A percentile compares a stretch with the other conserved stretches of the same genome.
Conservation (phyloP, 139 green algal genomes). For the Micractinium conductrix region DNA sequence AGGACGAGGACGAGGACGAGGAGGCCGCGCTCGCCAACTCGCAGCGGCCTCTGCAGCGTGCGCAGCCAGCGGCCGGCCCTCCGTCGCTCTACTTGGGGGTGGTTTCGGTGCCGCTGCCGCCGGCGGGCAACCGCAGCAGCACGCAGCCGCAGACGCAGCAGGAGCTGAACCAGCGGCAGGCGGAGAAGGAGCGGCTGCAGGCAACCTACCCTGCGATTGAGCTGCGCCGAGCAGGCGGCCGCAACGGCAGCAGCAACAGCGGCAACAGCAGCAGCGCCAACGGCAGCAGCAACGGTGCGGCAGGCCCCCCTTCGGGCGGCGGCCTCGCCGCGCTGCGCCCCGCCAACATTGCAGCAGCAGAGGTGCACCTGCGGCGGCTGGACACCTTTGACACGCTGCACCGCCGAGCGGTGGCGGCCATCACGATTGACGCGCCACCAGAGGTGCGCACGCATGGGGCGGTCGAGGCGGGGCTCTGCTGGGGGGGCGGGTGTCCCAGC, state of each 20-base stretch:
- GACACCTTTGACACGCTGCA: constrained; percentile 56
- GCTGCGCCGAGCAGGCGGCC: not conserved
- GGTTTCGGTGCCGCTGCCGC: constrained; percentile 50
- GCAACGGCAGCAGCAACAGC: not conserved
- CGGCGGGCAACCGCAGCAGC: constrained; percentile 21
- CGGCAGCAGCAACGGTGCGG: not conserved
- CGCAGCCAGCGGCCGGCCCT: not conserved
- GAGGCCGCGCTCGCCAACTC: not conserved
- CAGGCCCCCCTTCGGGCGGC: not conserved
- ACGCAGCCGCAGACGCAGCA: constrained; percentile 12
- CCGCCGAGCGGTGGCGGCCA: constrained; percentile 51
- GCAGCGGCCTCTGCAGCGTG: not conserved
- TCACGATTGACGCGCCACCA: constrained; percentile 49
- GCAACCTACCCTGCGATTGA: constrained; percentile 24
- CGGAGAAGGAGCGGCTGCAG: constrained; percentile 47
- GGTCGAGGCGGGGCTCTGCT: not conserved
- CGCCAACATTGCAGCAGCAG: not conserved
- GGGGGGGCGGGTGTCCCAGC: too few relatives aligned
- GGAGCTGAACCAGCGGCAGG: constrained; percentile 37
- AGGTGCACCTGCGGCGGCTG: constrained; percentile 63
- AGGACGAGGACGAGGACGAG: not conserved
- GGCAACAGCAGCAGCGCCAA: not conserved
- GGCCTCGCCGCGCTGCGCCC: not conserved
- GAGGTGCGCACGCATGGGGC: not conserved
- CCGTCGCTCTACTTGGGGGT: constrained; percentile 49